Evolutionary conservation across 352 stramenopile genomes (phyloP).

Genomic region (Lagenidium giganteum): DNA sequence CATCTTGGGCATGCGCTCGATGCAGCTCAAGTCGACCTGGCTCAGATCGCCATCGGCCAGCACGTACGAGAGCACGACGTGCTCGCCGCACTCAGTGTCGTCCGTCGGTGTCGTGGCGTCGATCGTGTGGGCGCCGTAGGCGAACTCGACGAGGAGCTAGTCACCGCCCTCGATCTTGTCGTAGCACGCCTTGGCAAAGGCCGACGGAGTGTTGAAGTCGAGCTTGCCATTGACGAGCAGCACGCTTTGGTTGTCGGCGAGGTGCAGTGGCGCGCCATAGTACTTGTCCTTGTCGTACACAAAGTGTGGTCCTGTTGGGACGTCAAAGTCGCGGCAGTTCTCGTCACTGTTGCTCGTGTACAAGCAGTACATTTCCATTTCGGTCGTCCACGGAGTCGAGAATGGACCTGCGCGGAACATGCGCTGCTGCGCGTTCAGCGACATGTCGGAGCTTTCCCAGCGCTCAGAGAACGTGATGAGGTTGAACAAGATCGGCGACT

Average conservation of each 20-base stretch:
- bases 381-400: neutral
- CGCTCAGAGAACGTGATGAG: constrained; percentile 21
- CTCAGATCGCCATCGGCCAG: constrained; percentile 12
- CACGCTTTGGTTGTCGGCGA: constrained; percentile 15
- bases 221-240: constrained; percentile 20
- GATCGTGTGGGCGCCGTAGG: constrained; percentile 13
- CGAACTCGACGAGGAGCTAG: constrained; percentile 19
- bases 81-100: constrained; percentile 9
- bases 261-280: constrained; percentile 5
- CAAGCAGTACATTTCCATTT: constrained; percentile 9
- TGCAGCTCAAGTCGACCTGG: constrained; percentile 8
- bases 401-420: constrained; percentile 12
- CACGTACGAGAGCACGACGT: constrained; percentile 17
- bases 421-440: neutral
- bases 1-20: constrained; percentile 1
- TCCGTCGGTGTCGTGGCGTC: constrained; percentile 3
- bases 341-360: constrained; percentile 6
- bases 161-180: constrained; percentile 9
- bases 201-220: constrained; percentile 19
- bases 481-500: constrained; percentile 14
- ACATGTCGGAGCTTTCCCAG: constrained; percentile 13
- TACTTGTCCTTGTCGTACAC: constrained; percentile 18
- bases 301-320: constrained; percentile 21
- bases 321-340: constrained; percentile 3
- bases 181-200: constrained; percentile 20